These are phyloP conservation scores for Carex arenaria DNA, from an alignment of 202 grass and related monocot species.

Conservation along the genomic window DNA sequence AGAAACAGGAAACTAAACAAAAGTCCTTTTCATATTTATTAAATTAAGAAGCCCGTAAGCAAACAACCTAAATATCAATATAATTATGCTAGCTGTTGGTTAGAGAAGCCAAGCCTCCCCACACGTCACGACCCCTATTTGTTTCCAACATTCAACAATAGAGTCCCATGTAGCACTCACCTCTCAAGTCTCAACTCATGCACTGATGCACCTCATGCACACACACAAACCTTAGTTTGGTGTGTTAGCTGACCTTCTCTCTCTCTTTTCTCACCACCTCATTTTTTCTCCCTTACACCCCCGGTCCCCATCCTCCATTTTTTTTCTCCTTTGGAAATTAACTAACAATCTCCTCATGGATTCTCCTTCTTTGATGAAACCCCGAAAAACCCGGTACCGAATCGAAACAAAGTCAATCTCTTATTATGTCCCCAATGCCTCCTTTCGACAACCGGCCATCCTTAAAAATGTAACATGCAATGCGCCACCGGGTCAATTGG, in stretches of 20 bases:
- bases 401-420: conserved; percentile 70
- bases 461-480: conserved; percentile 73
- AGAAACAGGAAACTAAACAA: neutral
- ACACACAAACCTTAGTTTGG: conserved; percentile 19
- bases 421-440: conserved; percentile 35
- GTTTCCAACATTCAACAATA: neutral
- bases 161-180: conserved; percentile 5
- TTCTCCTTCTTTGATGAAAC: conserved; percentile 13
- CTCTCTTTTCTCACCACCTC: conserved; percentile 7
- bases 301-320: neutral
- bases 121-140: neutral
- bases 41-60: too few species aligned
- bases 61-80: neutral
- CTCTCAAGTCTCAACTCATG: too few species aligned
- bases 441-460: conserved; percentile 20
- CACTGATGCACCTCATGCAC: neutral
- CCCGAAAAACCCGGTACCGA: conserved; percentile 39
- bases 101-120: conserved; percentile 17
- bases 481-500: conserved; percentile 50
- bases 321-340: conserved; percentile 35
- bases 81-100: neutral
- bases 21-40: too few species aligned
- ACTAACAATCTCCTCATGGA: neutral
- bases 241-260: conserved; percentile 36
- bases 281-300: neutral